phyloP scores from a whole-genome alignment of 495 filamentous ascomycete genomes.

The Trichoderma reesei region DNA sequence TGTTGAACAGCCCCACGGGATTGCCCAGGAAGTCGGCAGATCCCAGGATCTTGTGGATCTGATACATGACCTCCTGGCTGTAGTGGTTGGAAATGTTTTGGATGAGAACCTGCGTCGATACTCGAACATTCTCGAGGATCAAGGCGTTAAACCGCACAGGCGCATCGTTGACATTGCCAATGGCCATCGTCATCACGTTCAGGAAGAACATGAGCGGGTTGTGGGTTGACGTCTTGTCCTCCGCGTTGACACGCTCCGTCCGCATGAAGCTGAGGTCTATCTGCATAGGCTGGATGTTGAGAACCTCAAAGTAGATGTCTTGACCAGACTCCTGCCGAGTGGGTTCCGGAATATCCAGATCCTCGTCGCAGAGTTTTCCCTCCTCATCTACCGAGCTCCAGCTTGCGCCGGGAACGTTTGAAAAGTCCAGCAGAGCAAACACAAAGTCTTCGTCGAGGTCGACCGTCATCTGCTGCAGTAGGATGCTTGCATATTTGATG shows the following conservation, averaged over 20 bases:
- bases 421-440: conserved; percentile 89
- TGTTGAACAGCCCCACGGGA: conserved; percentile 95
- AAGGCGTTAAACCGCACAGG: conserved; percentile 86
- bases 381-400: conserved; percentile 66
- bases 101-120: conserved; percentile 73
- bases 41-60: conserved; percentile 91
- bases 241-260: conserved; percentile 90
- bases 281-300: conserved; percentile 97
- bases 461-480: conserved; percentile 95
- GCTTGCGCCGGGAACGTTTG: conserved; percentile 85
- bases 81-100: conserved; percentile 87
- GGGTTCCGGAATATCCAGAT: conserved; percentile 85
- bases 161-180: conserved; percentile 97
- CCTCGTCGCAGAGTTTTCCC: conserved; percentile 78
- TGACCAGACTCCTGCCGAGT: conserved; percentile 70
- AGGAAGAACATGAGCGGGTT: conserved; percentile 97
- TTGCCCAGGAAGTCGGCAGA: conserved; percentile 99
- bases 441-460: conserved; percentile 98
- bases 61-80: conserved; percentile 87
- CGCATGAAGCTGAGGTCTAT: conserved; percentile 94
- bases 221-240: conserved; percentile 79
- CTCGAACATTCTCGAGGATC: conserved; percentile 89
- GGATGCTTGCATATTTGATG: conserved; percentile 91
- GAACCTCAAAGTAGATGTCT: conserved; percentile 94
- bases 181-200: conserved; percentile 97